Base-by-base conservation (phyloP, 345 rosid species). In the Dipteronia dyeriana region DNA sequence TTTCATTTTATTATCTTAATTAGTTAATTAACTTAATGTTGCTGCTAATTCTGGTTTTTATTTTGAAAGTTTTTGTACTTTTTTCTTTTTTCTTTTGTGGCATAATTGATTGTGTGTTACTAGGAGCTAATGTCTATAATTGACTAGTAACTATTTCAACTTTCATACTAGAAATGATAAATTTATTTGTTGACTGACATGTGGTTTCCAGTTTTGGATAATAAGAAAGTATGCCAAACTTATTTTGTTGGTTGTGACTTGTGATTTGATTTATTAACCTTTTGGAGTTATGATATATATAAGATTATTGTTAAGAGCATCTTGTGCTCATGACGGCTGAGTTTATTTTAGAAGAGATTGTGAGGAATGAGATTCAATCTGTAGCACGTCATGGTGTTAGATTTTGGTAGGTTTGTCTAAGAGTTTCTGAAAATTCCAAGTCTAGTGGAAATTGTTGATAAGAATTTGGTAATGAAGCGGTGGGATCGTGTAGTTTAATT, bases 1-100 rank as follows among this genome's bases (percentile, higher is more conserved):
- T 66, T 49, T 62, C 56, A 3, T 73, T 69, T 29, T 70, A 2
- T 70, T 41, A 68, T 51, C 54, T 57, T 34, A 45, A 76, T 54
- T 43, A 59, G 38, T 45, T 38, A 7, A 20, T 69, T 51, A 49
- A 69, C 7, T 34, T 16, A 65, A 9, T 66, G 49, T 1, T 66
- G 49, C n/a, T 66, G 25, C 13, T 66, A 49, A 49, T 7, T 39
- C 16, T 65, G 47, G 45, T 34, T 4, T 17, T 19, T 65, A 14
- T 31, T 14, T 25, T 25, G 31, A 1, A 25, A 34, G 19, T 66
- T 66, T 20, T 17, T 34, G 11, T 19, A 17, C 69, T 66, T 9
- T 61, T 12, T 62, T 12, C 4, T 11, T 25, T 22, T 4, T 23
- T 45, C 7, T 59, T 19, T 14, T 16, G 57, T 53, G 57, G 1